Conservation (phyloP, 1,284 basidiomycete genomes). For the Ustilago esculenta region DNA sequence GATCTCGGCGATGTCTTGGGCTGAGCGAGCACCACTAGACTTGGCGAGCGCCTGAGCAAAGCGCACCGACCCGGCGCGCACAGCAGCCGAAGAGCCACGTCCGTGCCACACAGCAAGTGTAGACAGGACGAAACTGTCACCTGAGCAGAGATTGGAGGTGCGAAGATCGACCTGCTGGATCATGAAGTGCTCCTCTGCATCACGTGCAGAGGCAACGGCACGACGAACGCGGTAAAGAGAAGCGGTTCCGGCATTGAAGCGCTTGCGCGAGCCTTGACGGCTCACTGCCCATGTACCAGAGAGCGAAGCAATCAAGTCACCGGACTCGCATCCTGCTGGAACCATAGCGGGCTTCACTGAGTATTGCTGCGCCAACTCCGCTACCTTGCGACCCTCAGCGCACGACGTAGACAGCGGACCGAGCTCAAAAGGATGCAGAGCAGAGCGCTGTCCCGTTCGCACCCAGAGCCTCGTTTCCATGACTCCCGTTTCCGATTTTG, state of each 20-base stretch:
- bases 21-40: slow-evolving; percentile 11
- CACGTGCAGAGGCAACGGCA: slow-evolving; percentile 9
- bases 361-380: slow-evolving; percentile 51
- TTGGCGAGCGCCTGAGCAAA: slow-evolving; percentile 47
- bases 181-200: slow-evolving; percentile 16
- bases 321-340: slow-evolving; percentile 45
- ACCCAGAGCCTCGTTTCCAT: slow-evolving; percentile 36
- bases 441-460: slow-evolving; percentile 29
- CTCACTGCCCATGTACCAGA: slow-evolving; percentile 33
- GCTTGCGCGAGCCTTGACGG: slow-evolving; percentile 44
- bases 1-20: slow-evolving; percentile 37
- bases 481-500: slow-evolving; percentile 26
- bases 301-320: slow-evolving; percentile 38
- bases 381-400: slow-evolving; percentile 46
- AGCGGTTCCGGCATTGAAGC: slow-evolving; percentile 44
- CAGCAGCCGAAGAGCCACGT: slow-evolving; percentile 33
- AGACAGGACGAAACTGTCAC: slow-evolving; percentile 49
- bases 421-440: slow-evolving; percentile 37
- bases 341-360: slow-evolving; percentile 32
- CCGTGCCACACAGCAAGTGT: slow-evolving; percentile 60
- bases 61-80: slow-evolving; percentile 42
- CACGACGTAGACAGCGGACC: slow-evolving; percentile 37
- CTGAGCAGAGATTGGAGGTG: slow-evolving; percentile 57
- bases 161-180: slow-evolving; percentile 57
- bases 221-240: slow-evolving; percentile 50